These are phyloP conservation scores for Litchi chinensis DNA, from an alignment of 345 rosid genomes.

Conservation along the genomic window DNA sequence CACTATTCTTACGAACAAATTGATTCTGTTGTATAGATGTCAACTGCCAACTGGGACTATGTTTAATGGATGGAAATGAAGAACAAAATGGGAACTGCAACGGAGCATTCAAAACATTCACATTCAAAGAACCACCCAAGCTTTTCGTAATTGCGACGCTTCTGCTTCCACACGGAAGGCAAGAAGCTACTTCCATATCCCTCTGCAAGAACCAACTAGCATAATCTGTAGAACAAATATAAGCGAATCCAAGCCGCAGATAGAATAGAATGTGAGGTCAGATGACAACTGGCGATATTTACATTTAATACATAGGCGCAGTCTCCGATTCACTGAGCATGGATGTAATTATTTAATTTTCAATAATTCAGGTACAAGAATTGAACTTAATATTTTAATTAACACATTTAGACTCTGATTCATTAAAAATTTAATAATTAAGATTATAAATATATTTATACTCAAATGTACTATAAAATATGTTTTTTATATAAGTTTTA, in stretches of 20 bases:
- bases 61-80: constrained; percentile 36
- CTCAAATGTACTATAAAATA: no score
- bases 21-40: not conserved
- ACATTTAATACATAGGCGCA: not conserved
- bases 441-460: no score
- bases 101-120: constrained; percentile 20
- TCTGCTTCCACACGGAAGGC: constrained; percentile 46
- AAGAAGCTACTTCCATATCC: constrained; percentile 53
- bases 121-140: constrained; percentile 19
- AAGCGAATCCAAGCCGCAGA: constrained; percentile 27
- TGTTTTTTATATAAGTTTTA: no score
- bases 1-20: constrained; percentile 29
- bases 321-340: no score
- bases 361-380: no score
- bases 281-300: not conserved
- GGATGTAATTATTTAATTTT: no score
- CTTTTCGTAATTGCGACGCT: constrained; percentile 32
- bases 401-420: no score
- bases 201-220: not conserved
- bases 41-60: constrained; percentile 18
- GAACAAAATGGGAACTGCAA: constrained; percentile 34
- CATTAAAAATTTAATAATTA: no score
- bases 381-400: no score
- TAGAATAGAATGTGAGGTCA: constrained; percentile 40
- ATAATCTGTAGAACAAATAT: not conserved